These are phyloP conservation scores for Penicillium macrosclerotiorum DNA, from an alignment of 495 filamentous ascomycete species.

Conservation along the genomic window DNA sequence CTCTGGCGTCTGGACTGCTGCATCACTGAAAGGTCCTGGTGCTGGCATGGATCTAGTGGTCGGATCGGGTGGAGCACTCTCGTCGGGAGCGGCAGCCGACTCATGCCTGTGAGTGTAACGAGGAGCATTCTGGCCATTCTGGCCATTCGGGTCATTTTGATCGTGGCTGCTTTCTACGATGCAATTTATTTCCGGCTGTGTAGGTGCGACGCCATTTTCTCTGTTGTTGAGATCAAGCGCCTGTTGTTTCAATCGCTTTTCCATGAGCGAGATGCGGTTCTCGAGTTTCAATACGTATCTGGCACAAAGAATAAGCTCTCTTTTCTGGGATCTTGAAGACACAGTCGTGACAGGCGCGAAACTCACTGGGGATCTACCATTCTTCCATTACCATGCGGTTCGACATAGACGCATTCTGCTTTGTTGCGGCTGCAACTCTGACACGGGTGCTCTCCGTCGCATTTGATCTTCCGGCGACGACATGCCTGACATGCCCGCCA, in stretches of 20 bases:
- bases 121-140: too few relatives aligned
- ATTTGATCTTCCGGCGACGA: constrained; percentile 20
- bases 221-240: not conserved
- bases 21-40: not conserved
- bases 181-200: too few relatives aligned
- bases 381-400: constrained; percentile 7
- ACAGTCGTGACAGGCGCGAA: too few relatives aligned
- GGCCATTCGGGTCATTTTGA: too few relatives aligned
- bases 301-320: not conserved
- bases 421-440: constrained; percentile 14
- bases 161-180: too few relatives aligned
- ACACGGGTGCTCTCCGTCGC: constrained; percentile 22
- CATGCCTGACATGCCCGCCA: constrained; percentile 30
- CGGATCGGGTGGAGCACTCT: constrained; percentile 1
- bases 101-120: too few relatives aligned
- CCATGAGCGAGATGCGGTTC: constrained; percentile 6
- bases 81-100: not conserved
- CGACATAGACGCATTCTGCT: constrained; percentile 12
- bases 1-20: not conserved
- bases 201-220: not conserved
- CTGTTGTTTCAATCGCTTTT: constrained; percentile 4
- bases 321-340: not conserved
- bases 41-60: not conserved
- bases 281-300: constrained; percentile 13
- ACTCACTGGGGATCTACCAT: constrained; percentile 18